phyloP scores from a whole-genome alignment of 768 basidiomycete species.

The Boletus tomentosulus region DNA sequence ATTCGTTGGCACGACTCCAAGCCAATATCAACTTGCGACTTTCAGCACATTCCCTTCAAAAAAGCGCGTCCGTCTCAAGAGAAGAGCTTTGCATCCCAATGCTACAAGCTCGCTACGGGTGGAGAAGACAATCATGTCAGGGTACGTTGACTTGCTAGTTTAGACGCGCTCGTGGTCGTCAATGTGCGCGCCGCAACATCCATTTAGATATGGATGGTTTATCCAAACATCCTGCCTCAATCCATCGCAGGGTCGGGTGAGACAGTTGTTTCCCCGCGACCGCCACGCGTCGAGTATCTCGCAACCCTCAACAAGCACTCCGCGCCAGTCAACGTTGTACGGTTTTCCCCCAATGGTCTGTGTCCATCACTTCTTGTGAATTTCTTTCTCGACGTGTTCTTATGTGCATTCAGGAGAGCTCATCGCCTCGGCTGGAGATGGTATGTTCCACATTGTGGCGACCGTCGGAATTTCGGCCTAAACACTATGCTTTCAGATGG shows the following conservation, averaged over 20 bases:
- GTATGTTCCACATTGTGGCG: conserved; percentile 41
- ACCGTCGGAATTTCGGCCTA: conserved; percentile 1
- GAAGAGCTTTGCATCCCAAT: conserved; percentile 57
- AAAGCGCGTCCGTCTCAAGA: conserved; percentile 66
- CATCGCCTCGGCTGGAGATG: conserved; percentile 96
- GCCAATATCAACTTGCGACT: conserved; percentile 95
- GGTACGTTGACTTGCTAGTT: conserved; percentile 48
- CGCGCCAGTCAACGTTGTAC: conserved; percentile 92
- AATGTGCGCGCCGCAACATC: conserved; percentile 4
- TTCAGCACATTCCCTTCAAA: conserved; percentile 81
- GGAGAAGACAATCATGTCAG: conserved; percentile 97
- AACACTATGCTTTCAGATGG: conserved; percentile 57
- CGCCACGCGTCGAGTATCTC: conserved; percentile 93
- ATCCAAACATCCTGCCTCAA: conserved; percentile 81
- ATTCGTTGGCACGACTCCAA: conserved; percentile 96
- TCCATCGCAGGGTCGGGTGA: conserved; percentile 42
- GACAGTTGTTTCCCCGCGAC: conserved; percentile 39
- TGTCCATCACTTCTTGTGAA: conserved; percentile 1
- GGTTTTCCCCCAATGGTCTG: conserved; percentile 92
- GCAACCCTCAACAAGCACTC: conserved; percentile 91
- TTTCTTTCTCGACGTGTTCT: conserved; percentile 1
- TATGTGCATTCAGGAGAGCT: conserved; percentile 59
- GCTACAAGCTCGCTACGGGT: conserved; percentile 90
- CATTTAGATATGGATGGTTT: conserved; percentile 84
- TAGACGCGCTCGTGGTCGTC: conserved; percentile 10